Base-by-base conservation (phyloP, 306 rosid species). In the Fragaria iinumae region DNA sequence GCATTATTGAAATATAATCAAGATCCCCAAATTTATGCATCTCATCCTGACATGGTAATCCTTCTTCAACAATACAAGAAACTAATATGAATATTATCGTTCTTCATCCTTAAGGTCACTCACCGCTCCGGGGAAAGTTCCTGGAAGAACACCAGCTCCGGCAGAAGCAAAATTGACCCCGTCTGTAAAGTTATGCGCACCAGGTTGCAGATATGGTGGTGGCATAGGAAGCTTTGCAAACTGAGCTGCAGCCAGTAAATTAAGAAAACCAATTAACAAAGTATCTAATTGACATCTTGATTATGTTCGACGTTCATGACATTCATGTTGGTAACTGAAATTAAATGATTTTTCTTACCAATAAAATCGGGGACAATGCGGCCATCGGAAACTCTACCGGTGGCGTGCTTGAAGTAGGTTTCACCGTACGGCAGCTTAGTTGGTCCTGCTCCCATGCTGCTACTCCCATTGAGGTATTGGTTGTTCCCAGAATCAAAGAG, bases 101-200 rank as follows among this genome's bases (percentile, higher is more conserved):
- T 6, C 21, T 29, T 34, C 11, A 63, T 64, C 2, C 45, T 8
- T 16, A 6, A 65, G 47, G 3, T 43, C 23, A 68, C 32, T 43
- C 50, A 68, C 53, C 11, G 73, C 10, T 44, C 38, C 55, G 17
- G 49, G 38, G n/a, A 65, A 14, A 5, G 38, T 23, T 68, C 47
- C 55, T 8, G 32, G 52, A 43, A 68, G 55, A 23, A 68, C 93
- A 57, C 97, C 97, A 65, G 91, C 93, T 64, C 91, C 93, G 5
- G 69, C 87, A 34, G 95, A 89, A 21, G 97, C 93, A 79, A 91
- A 89, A 81, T 91, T 91, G 41, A 74, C 78, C 4, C 97, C 97
- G 48, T 83, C 59, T 1, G 72, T 57, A 60, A 80, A 91, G 2
- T 4, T 21, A 27, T 76, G 73, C 64, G 60, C 17, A 45, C 84